phyloP scores from a whole-genome alignment of 495 filamentous ascomycete genomes.

The Penicillium longicatenatum region DNA sequence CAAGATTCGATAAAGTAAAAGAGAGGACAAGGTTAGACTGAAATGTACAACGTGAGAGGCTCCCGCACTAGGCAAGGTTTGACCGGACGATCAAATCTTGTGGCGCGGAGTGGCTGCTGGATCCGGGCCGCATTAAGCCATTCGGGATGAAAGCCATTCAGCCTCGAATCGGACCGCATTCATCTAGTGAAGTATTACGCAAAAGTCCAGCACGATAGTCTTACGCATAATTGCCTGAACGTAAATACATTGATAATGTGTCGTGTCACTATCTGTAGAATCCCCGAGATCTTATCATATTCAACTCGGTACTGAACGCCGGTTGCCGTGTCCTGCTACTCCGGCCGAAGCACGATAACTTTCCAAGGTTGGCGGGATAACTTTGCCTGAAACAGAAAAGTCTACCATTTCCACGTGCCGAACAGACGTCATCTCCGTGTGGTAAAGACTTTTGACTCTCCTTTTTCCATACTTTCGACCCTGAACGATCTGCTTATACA shows the following conservation, averaged over 20 bases:
- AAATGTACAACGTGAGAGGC: neutral
- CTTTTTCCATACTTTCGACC: neutral
- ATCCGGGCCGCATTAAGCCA: slow-evolving; percentile 1
- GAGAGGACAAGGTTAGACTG: neutral
- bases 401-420: slow-evolving; percentile 8
- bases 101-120: neutral
- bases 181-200: neutral
- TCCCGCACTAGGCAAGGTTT: slow-evolving; percentile 1
- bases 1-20: too few relatives aligned
- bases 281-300: neutral
- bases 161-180: neutral
- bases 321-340: neutral
- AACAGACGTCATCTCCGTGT: slow-evolving; percentile 14
- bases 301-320: neutral
- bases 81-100: slow-evolving; percentile 5
- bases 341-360: neutral
- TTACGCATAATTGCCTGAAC: neutral
- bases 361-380: neutral
- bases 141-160: slow-evolving; percentile 1
- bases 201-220: neutral
- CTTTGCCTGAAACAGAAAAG: slow-evolving; percentile 2
- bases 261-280: neutral
- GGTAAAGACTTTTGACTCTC: neutral
- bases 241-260: neutral
- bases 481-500: neutral